phyloP scores from a whole-genome alignment of 2,329 filamentous ascomycete genomes.

The Botrytis elliptica region DNA sequence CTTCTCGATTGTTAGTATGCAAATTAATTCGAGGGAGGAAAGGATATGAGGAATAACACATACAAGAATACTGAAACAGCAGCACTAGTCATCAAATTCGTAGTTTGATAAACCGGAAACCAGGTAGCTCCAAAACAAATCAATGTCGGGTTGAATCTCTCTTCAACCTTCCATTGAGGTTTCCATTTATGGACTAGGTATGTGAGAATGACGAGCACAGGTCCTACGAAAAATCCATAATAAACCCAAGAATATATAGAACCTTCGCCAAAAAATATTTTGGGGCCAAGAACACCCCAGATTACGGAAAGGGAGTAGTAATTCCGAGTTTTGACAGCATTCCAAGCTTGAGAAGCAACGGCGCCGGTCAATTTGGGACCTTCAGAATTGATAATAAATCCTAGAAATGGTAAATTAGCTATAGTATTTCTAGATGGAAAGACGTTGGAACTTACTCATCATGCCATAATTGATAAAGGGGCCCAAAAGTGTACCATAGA shows the following conservation, averaged over 20 bases:
- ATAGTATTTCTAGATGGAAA: too few relatives aligned
- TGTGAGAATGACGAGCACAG: conserved; percentile 31
- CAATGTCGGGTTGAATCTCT: conserved; percentile 35
- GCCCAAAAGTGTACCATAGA: conserved; percentile 40
- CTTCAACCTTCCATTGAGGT: conserved; percentile 38
- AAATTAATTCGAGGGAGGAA: too few relatives aligned
- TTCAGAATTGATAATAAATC: conserved; percentile 23
- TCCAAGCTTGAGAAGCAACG: conserved; percentile 33
- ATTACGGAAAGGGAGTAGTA: conserved; percentile 40
- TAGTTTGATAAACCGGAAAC: conserved; percentile 37
- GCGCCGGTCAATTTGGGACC: conserved; percentile 29
- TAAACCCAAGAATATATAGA: conserved; percentile 38
- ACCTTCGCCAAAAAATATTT: conserved; percentile 33
- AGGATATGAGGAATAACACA: not conserved
- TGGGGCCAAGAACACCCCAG: conserved; percentile 42
- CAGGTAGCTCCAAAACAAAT: conserved; percentile 34
- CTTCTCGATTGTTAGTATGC: not conserved
- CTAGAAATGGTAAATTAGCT: not conserved
- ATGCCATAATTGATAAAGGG: conserved; percentile 40
- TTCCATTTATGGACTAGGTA: conserved; percentile 35
- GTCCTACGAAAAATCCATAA: conserved; percentile 38
- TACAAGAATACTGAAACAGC: conserved; percentile 36
- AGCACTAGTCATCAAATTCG: conserved; percentile 36
- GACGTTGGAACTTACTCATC: conserved; percentile 31
- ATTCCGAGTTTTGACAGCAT: conserved; percentile 38